These are phyloP conservation scores for Yarrowia yakushimensis DNA, from an alignment of 805 yeast species.

Conservation along the genomic window DNA sequence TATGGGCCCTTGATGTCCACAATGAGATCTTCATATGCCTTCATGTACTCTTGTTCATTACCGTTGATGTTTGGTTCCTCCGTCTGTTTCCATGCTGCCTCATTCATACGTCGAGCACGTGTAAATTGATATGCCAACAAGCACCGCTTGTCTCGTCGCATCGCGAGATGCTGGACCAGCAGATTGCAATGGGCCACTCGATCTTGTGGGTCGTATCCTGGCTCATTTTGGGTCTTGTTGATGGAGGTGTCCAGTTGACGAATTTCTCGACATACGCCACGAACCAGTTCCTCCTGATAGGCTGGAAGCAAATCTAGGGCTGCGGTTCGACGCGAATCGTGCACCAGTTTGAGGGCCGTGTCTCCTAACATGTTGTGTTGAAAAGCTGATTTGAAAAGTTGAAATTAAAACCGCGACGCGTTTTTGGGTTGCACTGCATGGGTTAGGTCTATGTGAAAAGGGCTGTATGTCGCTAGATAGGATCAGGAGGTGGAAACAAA, in stretches of 20 bases:
- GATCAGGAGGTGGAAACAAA: too few species aligned
- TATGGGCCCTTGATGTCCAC: constrained; percentile 74
- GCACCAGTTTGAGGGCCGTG: constrained; percentile 71
- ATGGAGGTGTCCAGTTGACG: constrained; percentile 49
- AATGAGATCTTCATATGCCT: constrained; percentile 64
- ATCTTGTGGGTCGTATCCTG: constrained; percentile 33
- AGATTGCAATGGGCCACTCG: constrained; percentile 38
- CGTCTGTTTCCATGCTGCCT: constrained; percentile 61
- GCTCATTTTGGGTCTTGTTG: constrained; percentile 44
- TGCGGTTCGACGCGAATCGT: constrained; percentile 78
- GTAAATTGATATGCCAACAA: constrained; percentile 75
- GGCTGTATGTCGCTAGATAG: too few species aligned
- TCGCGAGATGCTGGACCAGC: constrained; percentile 67
- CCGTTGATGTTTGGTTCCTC: constrained; percentile 55
- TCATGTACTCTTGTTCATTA: constrained; percentile 73
- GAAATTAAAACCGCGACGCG: constrained; percentile 9
- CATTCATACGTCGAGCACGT: constrained; percentile 64
- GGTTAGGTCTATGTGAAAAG: constrained; percentile 1
- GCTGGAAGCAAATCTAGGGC: constrained; percentile 62
- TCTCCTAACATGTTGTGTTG: constrained; percentile 75
- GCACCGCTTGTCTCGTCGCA: constrained; percentile 88
- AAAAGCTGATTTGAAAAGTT: background rate
- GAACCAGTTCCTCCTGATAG: constrained; percentile 68
- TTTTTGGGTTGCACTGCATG: background rate
- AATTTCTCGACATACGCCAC: constrained; percentile 68